Base-by-base conservation (phyloP, 139 green algal genomes). In the Astrephomene gubernaculifera region DNA sequence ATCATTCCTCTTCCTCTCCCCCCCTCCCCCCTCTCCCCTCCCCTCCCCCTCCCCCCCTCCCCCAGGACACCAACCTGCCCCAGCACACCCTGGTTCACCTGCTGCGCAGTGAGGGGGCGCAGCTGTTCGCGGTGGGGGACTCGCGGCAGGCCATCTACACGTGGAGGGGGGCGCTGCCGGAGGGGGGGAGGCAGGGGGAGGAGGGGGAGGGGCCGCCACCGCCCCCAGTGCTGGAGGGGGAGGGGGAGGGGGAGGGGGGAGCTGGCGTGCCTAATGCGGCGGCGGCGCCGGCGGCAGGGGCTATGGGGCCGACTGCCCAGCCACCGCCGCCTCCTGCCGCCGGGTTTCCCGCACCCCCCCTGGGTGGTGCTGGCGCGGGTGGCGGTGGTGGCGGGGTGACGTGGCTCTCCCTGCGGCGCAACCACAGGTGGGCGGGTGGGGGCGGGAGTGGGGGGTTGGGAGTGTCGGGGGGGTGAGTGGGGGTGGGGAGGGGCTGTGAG, bases 91-190 rank as follows among this genome's bases (percentile, higher is more conserved):
- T 96, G 75, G 85, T 96, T 43, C 71, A 78, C 33, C 63, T 90
- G 69, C 88, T 96, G 33, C 74, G 74, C 8, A 65, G 63, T 0
- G 21, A 22, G 19, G n/a, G 67, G 21, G 35, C 44, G 19, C 75
- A 61, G 31, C 61, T 98, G 19, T 96, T 97, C 86, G 88, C 93
- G 38, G 95, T 98, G 54, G 95, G 95, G 17, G 95, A 98, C 84
- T 85, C 90, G 4, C 90, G 97, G 78, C 95, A 98, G 86, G 27
- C 54, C 38, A 82, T 82, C 54, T 82, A 82, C 74, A 71, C 74
- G 0, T 82, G 74, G 74, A 36, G 74, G 25, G 74, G 74, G 2
- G 74, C 74, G 1, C 57, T 82, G 73, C 73, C 52, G 19, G 52
- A 69, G 17, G 27, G 22, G 35, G 71, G 4, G 14, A 21, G 35